Evolutionary conservation across 2,329 filamentous ascomycete genomes (phyloP), one percentile per base, ranked within the genome.

Genomic region (Periglandula ipomoeae): DNA sequence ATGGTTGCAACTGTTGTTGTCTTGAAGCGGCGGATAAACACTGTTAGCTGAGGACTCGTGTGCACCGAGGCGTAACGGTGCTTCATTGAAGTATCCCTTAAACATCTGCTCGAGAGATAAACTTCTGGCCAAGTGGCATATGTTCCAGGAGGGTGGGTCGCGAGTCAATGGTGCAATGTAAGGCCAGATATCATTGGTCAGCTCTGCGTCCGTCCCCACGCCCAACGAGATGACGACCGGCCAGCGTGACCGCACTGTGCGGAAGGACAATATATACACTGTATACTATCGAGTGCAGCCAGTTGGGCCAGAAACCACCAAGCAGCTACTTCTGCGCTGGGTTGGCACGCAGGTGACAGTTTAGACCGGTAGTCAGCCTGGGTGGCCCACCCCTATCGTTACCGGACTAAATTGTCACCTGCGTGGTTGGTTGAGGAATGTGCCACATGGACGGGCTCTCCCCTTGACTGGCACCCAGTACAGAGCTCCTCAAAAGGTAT

Each of bases 91-190:
- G 39, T 41, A 41, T 26, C 39, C 26, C 20, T 20, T 27, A 41
- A 41, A 26, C 39, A 9, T 8, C 22, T 7, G 6, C 23, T 15
- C 35, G 24, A 8, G 30, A 40, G 10, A 37, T 38, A 35, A 22
- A 45, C 43, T 27, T 27, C 32, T 32, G 22, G 27, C 20, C 20
- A 45, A 37, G 30, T 23, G 32, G 30, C 44, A 26, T 19, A 37
- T 20, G 47, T 40, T 34, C 41, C 24, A 49, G 23, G 32, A 27
- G 35, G 40, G 35, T 45, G 47, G 47, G 24, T 24, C 41, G 27
- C 22, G 15, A 19, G 15, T 41, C 32, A 39, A 38, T 37, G 24
- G 17, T 27, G 27, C 27, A 34, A 38, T 30, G 10, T 17, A 5
- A 23, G 19, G 3, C 20, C 7, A 4, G 22, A 23, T 22, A 3